Evolutionary conservation across 202 grass and related monocot species (phyloP).

Genomic region (Panicum hallii): DNA sequence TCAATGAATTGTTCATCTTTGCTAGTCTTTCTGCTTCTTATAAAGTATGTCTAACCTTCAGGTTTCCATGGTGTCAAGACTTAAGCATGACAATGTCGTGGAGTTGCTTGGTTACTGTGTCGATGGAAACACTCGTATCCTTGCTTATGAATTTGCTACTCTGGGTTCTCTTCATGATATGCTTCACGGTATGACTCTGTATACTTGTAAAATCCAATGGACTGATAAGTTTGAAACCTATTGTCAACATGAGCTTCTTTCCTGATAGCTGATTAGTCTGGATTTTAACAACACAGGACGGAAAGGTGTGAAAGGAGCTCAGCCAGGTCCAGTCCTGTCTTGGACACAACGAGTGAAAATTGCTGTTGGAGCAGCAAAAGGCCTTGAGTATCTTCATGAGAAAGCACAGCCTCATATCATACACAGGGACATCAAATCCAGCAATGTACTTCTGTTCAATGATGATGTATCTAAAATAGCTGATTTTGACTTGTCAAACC

Average conservation of each 20-base stretch:
- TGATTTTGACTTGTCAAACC: slow-evolving; percentile 74
- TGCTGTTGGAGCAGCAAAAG: slow-evolving; percentile 70
- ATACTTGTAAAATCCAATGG: slow-evolving; percentile 12
- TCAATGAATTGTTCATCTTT: slow-evolving; percentile 26
- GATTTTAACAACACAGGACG: slow-evolving; percentile 44
- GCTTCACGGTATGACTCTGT: slow-evolving; percentile 52
- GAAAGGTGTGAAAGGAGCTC: slow-evolving; percentile 71
- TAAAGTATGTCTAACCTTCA: slow-evolving; percentile 40
- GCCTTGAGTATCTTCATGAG: slow-evolving; percentile 71
- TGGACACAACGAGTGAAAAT: slow-evolving; percentile 70
- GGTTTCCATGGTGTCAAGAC: slow-evolving; percentile 70
- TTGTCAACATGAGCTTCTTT: background rate
- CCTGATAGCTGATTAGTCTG: background rate
- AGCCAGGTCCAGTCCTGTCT: slow-evolving; percentile 62
- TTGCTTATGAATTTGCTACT: slow-evolving; percentile 67
- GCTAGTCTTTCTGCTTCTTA: slow-evolving; percentile 21
- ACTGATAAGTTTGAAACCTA: slow-evolving; percentile 7
- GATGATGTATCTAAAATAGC: slow-evolving; percentile 64
- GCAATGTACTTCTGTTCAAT: slow-evolving; percentile 71
- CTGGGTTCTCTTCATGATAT: slow-evolving; percentile 68
- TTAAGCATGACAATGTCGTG: slow-evolving; percentile 64
- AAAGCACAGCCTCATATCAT: slow-evolving; percentile 69
- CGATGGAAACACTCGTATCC: slow-evolving; percentile 59
- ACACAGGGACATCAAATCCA: slow-evolving; percentile 72
- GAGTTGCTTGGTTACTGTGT: slow-evolving; percentile 69